phyloP scores from a whole-genome alignment of 148 eudicot genomes.

The Rhododendron molle region DNA sequence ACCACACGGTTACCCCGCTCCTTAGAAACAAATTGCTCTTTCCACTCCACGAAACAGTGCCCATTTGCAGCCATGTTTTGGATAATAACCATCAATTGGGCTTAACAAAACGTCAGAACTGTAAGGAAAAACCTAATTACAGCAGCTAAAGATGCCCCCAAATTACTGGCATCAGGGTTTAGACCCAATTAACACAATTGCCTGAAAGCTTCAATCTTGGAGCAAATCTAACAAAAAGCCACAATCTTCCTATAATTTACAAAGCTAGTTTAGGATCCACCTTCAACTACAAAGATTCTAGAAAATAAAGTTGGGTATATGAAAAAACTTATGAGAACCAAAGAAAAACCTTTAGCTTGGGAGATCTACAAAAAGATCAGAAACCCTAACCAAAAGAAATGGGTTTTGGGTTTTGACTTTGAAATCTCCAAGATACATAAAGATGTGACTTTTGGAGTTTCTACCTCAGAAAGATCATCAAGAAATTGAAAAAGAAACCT shows the following conservation, averaged over 20 bases:
- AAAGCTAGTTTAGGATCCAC: slow-evolving; percentile 11
- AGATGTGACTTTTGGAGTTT: slow-evolving; percentile 20
- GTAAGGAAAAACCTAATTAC: slow-evolving; percentile 4
- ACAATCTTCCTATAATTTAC: background rate
- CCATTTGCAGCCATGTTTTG: slow-evolving; percentile 43
- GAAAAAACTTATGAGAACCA: slow-evolving; percentile 12
- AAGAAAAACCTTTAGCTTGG: slow-evolving; percentile 14
- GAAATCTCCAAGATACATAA: slow-evolving; percentile 13
- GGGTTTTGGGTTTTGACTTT: background rate
- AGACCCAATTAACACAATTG: slow-evolving; percentile 15
- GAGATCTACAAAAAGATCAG: slow-evolving; percentile 15
- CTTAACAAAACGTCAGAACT: slow-evolving; percentile 14
- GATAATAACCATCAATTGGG: background rate
- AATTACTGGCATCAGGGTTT: background rate
- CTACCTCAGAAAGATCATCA: slow-evolving; percentile 12
- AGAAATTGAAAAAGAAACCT: slow-evolving; percentile 3
- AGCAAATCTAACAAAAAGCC: background rate
- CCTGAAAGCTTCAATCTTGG: slow-evolving; percentile 9
- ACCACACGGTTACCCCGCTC: slow-evolving; percentile 90
- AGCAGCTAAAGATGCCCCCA: slow-evolving; percentile 8
- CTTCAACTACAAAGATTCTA: slow-evolving; percentile 4
- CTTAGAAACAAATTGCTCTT: slow-evolving; percentile 85
- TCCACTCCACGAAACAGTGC: slow-evolving; percentile 85
- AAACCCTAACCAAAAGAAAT: slow-evolving; percentile 3
- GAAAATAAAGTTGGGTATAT: slow-evolving; percentile 12